Percentiles rank a stretch among this genome's conserved stretches.
Evolutionary conservation across 2,329 filamentous ascomycete species (phyloP).

Genomic region (Cytospora schulzeri): DNA sequence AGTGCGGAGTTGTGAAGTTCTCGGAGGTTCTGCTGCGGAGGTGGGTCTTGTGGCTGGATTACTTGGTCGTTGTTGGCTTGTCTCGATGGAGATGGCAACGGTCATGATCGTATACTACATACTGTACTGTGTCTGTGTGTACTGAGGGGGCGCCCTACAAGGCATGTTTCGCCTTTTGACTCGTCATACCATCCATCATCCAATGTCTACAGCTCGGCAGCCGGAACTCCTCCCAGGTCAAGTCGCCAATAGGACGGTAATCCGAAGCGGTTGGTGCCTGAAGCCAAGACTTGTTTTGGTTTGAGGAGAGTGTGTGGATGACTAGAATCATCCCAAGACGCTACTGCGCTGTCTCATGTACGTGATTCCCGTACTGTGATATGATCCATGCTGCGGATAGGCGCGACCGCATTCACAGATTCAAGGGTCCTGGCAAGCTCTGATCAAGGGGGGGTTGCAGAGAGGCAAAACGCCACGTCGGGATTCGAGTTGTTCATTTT

Average conservation of each 20-base stretch:
- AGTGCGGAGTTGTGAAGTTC: background rate
- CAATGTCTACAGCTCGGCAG: background rate
- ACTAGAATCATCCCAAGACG: constrained; percentile 8
- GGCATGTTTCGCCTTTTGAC: background rate
- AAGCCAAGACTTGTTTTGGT: constrained; percentile 9
- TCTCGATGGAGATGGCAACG: background rate
- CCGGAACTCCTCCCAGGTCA: background rate
- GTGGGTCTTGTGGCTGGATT: constrained; percentile 8
- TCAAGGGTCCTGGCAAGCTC: constrained; percentile 3
- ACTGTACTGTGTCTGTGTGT: background rate
- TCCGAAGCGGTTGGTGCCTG: constrained; percentile 15
- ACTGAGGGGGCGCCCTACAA: background rate
- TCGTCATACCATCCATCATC: background rate
- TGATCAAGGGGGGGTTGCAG: background rate
- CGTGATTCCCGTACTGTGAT: background rate
- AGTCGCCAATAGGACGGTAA: constrained; percentile 20
- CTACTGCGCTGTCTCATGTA: constrained; percentile 17
- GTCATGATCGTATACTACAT: background rate
- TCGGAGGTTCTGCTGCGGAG: constrained; percentile 14
- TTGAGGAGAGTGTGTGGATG: constrained; percentile 1
- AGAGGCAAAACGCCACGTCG: constrained; percentile 14
- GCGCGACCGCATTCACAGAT: background rate
- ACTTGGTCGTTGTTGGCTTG: background rate
- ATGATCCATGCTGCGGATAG: background rate
- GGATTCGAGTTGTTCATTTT: background rate